Evolutionary conservation across 2,329 filamentous ascomycete genomes (phyloP), one percentile per base, ranked within the genome.

Genomic region (Fusarium pseudocircinatum): DNA sequence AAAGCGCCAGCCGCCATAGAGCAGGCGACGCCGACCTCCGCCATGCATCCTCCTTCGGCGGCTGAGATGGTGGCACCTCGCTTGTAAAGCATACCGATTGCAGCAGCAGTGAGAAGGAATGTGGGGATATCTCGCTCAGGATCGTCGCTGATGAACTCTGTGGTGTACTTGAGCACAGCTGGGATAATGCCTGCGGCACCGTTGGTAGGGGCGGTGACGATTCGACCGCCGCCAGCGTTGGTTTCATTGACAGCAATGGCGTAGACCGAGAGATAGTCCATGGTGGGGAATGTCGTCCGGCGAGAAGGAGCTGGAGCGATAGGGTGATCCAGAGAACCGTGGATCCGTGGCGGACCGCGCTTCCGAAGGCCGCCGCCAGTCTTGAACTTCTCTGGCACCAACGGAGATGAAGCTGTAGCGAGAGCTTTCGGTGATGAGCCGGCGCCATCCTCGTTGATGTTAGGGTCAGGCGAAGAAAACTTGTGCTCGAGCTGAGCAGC

Each of bases 81-180:
- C 80, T 87, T 87, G 80, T 87, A 87, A 28, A 87, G 81, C 85
- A 87, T 87, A 50, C 85, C 85, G 28, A 87, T 86, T 11, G 85
- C 85, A 1, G 85, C 81, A 4, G 85, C 83, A 4, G 85, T 87
- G 4, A 87, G 80, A 1, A 87, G 78, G 75, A 87, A 87, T 0
- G 85, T 87, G 9, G 84, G 80, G 16, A 86, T 81, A 62, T 87
- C 85, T 49, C 85, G 85, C 65, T 87, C 85, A 3, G 83, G 78
- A 43, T 87, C 85, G 68, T 87, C 85, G 74, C 85, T 86, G 75
- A 87, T 81, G 67, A 87, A 87, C 70, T 87, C 85, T 63, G 85
- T 75, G 2, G 82, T 83, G 77, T 87, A 87, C 69, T 87, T 87
- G 34, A 87, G 82, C 36, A 87, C 85, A 7, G 85, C 81, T 3